These are phyloP conservation scores for Globisporangium mamillatum DNA, from an alignment of 352 stramenopile species.

Conservation along the genomic window DNA sequence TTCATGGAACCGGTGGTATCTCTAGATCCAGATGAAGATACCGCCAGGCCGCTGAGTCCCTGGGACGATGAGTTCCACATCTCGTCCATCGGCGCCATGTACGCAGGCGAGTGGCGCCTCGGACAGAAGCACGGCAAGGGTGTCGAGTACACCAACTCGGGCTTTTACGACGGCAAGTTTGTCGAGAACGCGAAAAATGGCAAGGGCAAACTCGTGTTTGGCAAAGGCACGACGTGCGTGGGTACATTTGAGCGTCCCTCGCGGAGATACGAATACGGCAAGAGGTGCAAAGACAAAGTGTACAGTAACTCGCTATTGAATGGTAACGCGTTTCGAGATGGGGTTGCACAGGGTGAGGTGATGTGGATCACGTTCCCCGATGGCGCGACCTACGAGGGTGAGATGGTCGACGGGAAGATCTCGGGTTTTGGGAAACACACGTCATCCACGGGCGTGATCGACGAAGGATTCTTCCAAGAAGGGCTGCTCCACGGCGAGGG, in stretches of 20 bases:
- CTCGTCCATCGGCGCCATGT: conserved; percentile 60
- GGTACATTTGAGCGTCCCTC: conserved; percentile 49
- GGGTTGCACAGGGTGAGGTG: conserved; percentile 41
- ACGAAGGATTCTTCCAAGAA: conserved; percentile 63
- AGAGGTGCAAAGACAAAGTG: conserved; percentile 28
- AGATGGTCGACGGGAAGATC: conserved; percentile 59
- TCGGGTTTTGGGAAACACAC: conserved; percentile 54
- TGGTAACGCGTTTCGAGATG: conserved; percentile 44
- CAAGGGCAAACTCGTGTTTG: conserved; percentile 51
- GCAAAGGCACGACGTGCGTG: conserved; percentile 44
- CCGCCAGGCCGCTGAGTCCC: conserved; percentile 22
- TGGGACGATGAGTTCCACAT: conserved; percentile 66
- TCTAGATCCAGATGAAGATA: not conserved
- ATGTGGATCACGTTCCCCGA: conserved; percentile 58
- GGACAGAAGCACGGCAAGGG: conserved; percentile 52
- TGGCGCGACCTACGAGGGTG: conserved; percentile 59
- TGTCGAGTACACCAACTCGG: conserved; percentile 61
- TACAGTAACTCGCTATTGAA: conserved; percentile 51
- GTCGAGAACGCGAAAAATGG: conserved; percentile 37
- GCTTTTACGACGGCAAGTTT: conserved; percentile 66
- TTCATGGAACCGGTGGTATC: conserved; percentile 23
- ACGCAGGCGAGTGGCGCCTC: conserved; percentile 45
- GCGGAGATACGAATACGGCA: conserved; percentile 41
- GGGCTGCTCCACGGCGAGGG: conserved; percentile 49
- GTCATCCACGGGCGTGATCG: conserved; percentile 57